Base-by-base conservation (phyloP, 176 grass and related monocot genomes). In the Cocos nucifera region DNA sequence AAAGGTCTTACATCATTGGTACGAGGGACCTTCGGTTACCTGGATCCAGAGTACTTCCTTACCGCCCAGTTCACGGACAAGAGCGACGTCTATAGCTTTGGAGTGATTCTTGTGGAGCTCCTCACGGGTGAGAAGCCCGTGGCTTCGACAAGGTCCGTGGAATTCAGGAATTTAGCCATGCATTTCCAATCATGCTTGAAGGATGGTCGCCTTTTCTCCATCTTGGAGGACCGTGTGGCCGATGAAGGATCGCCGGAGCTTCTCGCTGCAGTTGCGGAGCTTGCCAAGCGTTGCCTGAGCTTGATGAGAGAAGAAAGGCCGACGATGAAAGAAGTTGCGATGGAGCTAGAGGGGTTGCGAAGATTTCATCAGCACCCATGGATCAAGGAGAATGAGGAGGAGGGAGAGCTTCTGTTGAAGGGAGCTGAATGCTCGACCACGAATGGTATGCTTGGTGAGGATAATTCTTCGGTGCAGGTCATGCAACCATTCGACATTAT, bases 71-170 rank as follows among this genome's bases (percentile, higher is more conserved):
- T 39, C 9, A 39, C 9, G 0, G 9, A 39, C 9, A 39, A 39
- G 9, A 39, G 35, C 12, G 35, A 39, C 2, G 35, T 39, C 35
- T 39, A 39, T 39, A 39, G 9, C 35, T 39, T 39, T 39, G 35
- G 35, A 39, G 35, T 39, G 35, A 39, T 39, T 10, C 35, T 39
- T 12, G 35, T 39, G 9, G 8, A 39, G 83, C 73, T 86, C 6
- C 63, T 86, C 23, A 86, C 73, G 0, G 60, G 78, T 6, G 69
- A 64, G 73, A 86, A 65, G 52, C 67, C 78, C 30, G 53, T 86
- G 28, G 19, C 27, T 4, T 63, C 71, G 7, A 54, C 69, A 12
- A 59, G 65, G 15, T 53, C 70, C 0, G 77, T 60, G 35, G 66
- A 80, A 4, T 71, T 75, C 1, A 54, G 39, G 8, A 59, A 69